Percentiles rank a stretch among this genome's conserved stretches.
phyloP scores from a whole-genome alignment of 1,139 yeast genomes.

The Pichia sp. region DNA sequence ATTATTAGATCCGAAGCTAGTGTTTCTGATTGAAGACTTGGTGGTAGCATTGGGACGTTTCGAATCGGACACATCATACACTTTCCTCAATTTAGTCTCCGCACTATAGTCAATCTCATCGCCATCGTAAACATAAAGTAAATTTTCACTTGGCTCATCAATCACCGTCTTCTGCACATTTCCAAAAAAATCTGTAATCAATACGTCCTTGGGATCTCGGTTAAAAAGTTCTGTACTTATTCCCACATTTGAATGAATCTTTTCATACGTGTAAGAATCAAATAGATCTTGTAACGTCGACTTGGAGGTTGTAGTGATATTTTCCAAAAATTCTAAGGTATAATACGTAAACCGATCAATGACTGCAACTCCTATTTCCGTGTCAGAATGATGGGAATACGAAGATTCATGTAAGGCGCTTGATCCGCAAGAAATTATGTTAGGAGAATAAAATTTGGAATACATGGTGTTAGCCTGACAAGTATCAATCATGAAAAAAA shows the following conservation, averaged over 20 bases:
- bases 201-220: constrained; percentile 64
- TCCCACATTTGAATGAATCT: constrained; percentile 90
- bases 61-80: not conserved
- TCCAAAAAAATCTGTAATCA: constrained; percentile 91
- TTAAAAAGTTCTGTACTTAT: constrained; percentile 74
- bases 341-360: constrained; percentile 94
- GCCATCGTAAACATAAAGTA: constrained; percentile 13
- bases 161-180: constrained; percentile 81
- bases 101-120: constrained; percentile 9
- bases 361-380: constrained; percentile 95
- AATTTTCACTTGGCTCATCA: constrained; percentile 34
- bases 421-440: constrained; percentile 88
- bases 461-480: constrained; percentile 99
- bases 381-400: constrained; percentile 92
- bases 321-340: constrained; percentile 84
- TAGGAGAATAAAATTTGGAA: constrained; percentile 87
- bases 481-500: constrained; percentile 95
- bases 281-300: constrained; percentile 78
- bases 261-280: constrained; percentile 75
- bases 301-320: constrained; percentile 67
- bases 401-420: constrained; percentile 87
- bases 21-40: not conserved
- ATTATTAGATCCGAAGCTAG: not conserved
- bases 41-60: not conserved
- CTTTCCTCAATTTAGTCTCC: not conserved